phyloP scores from a whole-genome alignment of 2,329 filamentous ascomycete species.

The Xylariales sp. region DNA sequence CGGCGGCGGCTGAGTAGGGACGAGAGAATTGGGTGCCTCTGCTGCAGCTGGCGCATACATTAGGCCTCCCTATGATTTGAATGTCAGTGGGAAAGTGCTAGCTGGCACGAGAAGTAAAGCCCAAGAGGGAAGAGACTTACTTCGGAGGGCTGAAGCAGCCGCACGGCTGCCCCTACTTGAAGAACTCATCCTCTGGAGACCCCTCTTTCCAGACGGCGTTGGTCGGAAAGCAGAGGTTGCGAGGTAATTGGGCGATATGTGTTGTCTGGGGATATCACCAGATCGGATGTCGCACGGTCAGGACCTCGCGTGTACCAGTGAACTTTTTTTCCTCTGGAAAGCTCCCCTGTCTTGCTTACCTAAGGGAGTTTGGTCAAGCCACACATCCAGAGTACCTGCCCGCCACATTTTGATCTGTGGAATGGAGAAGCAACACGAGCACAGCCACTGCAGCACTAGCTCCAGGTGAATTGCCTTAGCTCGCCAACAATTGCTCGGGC shows the following conservation, averaged over 20 bases:
- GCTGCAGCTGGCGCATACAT: constrained; percentile 31
- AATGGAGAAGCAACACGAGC: too few species aligned
- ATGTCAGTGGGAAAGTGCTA: constrained; percentile 22
- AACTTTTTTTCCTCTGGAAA: constrained; percentile 10
- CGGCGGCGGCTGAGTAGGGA: constrained; percentile 27
- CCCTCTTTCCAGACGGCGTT: too few species aligned
- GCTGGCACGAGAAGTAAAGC: constrained; percentile 22
- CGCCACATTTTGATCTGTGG: too few species aligned
- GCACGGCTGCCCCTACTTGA: constrained; percentile 53
- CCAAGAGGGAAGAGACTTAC: constrained; percentile 35
- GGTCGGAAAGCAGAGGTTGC: too few species aligned
- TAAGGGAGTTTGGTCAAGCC: too few species aligned
- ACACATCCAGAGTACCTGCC: too few species aligned
- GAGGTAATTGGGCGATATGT: constrained; percentile 8
- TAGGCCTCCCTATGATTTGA: constrained; percentile 9
- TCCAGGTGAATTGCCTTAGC: too few species aligned
- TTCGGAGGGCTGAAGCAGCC: constrained; percentile 43
- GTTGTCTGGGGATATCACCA: too few species aligned
- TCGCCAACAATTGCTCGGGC: too few species aligned
- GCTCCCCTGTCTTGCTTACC: constrained; percentile 10
- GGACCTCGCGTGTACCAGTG: constrained; percentile 7
- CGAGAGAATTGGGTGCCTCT: constrained; percentile 20
- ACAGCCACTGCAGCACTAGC: too few species aligned
- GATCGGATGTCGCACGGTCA: constrained; percentile 3
- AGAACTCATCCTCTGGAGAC: constrained; percentile 41